Conservation (phyloP, 1,139 yeast species). For the Geotrichum klebahnii region DNA sequence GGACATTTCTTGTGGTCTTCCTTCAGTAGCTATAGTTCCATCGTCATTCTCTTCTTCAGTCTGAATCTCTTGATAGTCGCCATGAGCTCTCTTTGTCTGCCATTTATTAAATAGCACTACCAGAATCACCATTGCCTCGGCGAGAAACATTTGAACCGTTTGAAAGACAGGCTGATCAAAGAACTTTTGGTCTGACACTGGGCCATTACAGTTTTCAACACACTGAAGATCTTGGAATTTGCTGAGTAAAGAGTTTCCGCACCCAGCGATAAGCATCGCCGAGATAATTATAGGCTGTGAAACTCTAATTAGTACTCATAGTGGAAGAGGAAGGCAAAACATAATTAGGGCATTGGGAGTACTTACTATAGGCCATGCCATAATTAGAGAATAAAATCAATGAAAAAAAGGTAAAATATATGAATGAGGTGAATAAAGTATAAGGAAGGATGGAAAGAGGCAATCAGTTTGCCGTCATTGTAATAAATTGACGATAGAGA, state of each 20-base stretch:
- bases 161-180: slow-evolving; percentile 80
- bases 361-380: slow-evolving; percentile 12
- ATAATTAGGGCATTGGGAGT: slow-evolving; percentile 59
- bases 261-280: slow-evolving; percentile 56
- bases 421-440: too few relatives aligned
- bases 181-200: slow-evolving; percentile 42
- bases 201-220: slow-evolving; percentile 53
- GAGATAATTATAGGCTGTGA: slow-evolving; percentile 10
- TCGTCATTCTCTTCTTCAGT: slow-evolving; percentile 27
- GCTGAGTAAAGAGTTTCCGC: slow-evolving; percentile 68
- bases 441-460: too few relatives aligned
- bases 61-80: slow-evolving; percentile 4
- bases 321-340: slow-evolving; percentile 36
- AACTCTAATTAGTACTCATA: too few relatives aligned
- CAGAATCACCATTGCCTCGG: slow-evolving; percentile 57
- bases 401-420: too few relatives aligned
- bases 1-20: slow-evolving; percentile 23
- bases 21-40: background rate
- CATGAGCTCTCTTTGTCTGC: background rate
- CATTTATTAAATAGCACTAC: slow-evolving; percentile 28
- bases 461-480: too few relatives aligned
- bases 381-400: slow-evolving; percentile 26
- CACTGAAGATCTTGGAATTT: slow-evolving; percentile 77
- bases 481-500: too few relatives aligned
- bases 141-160: slow-evolving; percentile 77